phyloP scores from a whole-genome alignment of 331 rosid genomes.

The Quercus phellos region DNA sequence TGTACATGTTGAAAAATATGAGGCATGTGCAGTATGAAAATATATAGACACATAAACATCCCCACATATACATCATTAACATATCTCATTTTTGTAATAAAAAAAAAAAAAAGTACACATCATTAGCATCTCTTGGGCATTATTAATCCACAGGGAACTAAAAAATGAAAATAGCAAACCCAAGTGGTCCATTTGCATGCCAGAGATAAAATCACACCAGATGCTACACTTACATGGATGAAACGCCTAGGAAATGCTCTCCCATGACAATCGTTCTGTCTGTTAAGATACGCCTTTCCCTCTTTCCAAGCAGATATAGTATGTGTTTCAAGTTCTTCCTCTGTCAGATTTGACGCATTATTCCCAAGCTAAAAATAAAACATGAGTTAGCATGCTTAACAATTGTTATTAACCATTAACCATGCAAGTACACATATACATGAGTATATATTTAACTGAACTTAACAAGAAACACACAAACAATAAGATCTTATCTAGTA shows the following conservation, averaged over 20 bases:
- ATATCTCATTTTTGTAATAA: too few relatives aligned
- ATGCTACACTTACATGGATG: slow-evolving; percentile 61
- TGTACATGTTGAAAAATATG: too few relatives aligned
- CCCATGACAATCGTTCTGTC: slow-evolving; percentile 59
- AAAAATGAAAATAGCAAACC: not conserved
- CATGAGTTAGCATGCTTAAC: slow-evolving; percentile 21
- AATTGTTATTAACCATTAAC: slow-evolving; percentile 8
- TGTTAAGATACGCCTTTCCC: slow-evolving; percentile 68
- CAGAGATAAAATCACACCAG: slow-evolving; percentile 2
- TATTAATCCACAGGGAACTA: not conserved
- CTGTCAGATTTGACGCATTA: slow-evolving; percentile 90
- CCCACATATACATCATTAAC: too few relatives aligned
- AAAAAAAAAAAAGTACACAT: too few relatives aligned
- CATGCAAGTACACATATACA: not conserved
- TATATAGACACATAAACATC: too few relatives aligned
- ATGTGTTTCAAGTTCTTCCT: slow-evolving; percentile 99
- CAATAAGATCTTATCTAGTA: not conserved
- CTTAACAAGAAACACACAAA: not conserved
- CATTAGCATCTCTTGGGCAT: too few relatives aligned
- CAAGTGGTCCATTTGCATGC: not conserved
- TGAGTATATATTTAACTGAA: not conserved
- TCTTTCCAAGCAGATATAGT: slow-evolving; percentile 98
- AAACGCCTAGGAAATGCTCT: slow-evolving; percentile 55
- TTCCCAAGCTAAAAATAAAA: slow-evolving; percentile 72
- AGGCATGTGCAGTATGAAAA: too few relatives aligned